Evolutionary conservation across 1,139 yeast genomes (phyloP), one percentile per base, ranked within the genome.

Genomic region (Debaryomyces psychrophilus): DNA sequence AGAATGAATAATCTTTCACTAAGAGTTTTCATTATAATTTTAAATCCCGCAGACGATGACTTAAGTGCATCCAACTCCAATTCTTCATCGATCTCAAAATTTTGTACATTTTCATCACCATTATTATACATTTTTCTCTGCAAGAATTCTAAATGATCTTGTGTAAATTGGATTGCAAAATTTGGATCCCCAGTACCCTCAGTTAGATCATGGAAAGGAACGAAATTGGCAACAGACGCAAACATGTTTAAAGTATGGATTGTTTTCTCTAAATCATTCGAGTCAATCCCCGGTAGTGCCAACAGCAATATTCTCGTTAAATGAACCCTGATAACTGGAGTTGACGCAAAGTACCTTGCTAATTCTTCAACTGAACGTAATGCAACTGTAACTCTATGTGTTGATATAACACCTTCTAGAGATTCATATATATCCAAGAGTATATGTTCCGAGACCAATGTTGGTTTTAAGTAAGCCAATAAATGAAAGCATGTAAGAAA

Each of bases 351-450:
- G 51, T 79, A 82, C 50, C 96, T 76, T 1, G 87, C 79, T 37
- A 89, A 66, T 18, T 82, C 82, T 5, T 85, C 82, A 41, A 92
- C 72, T 26, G 84, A 81, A 45, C 85, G 79, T 42, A 93, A 68
- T 0, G 96, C 90, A 2, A 87, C 84, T 31, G 80, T 73, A 1
- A 92, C 82, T 58, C 99, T 75, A 60, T 93, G 97, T 2, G 90
- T 86, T 2, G 90, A 83, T 36, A 89, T 87, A 20, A 90, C 85
- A 22, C 89, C 85, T 50, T 87, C 87, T 37, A 93, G 71, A 0
- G 97, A 87, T 15, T 90, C 90, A 62, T 93, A 95, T 11, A 90
- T 74, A 55, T 92, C 97, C 29, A 85, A 66, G 37, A 93, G 65
- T 2, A 88, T 71, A 39, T 70, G 68, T 42, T 90, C 95, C 42